Base-by-base conservation (phyloP, 768 basidiomycete species). In the Macrocybe gigantea region DNA sequence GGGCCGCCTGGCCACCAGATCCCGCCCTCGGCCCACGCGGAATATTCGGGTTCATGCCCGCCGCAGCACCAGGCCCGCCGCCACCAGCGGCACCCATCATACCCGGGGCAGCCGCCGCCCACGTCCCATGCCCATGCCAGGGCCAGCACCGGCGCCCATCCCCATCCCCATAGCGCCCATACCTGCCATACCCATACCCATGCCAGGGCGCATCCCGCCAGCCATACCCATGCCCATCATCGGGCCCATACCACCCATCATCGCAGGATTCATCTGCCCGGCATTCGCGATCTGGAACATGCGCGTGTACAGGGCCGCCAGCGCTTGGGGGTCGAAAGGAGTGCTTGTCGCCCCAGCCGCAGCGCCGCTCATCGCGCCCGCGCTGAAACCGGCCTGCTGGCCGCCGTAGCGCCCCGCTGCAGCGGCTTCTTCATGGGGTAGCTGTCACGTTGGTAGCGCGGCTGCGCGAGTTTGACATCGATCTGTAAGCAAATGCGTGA, bases 391-490 rank as follows among this genome's bases (percentile, higher is more conserved):
- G 12, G 52, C 52, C 55, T 54, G 56, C 13, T 10, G 47, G 50
- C 60, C 62, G 14, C 33, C 49, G 44, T 49, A 57, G 35, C 58
- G 58, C 9, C 54, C 59, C 34, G 59, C 61, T 12, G 57, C 51
- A 34, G 64, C 59, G 36, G 66, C 69, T 55, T 80, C 78, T 57
- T 79, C 78, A 48, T 73, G 64, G 5, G 69, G 59, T 77, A 75
- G 57, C 73, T 75, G 63, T 89, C 82, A 33, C 87, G 79, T 58
- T 88, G 85, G 58, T 82, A 86, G 39, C 93, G 80, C 3, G 94
- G 93, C 63, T 96, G 93, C 1, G 95, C 96, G 40, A 93, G 78
- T 67, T 97, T 98, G 40, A 98, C 93, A 61, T 98, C 96, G 57
- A 99, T 94, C 95, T 97, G 50, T 1, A 38, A 46, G 44, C 33